Evolutionary conservation across 2,329 filamentous ascomycete species (phyloP), one percentile per base, ranked within the genome.

Genomic region (Zopfia rhizophila): DNA sequence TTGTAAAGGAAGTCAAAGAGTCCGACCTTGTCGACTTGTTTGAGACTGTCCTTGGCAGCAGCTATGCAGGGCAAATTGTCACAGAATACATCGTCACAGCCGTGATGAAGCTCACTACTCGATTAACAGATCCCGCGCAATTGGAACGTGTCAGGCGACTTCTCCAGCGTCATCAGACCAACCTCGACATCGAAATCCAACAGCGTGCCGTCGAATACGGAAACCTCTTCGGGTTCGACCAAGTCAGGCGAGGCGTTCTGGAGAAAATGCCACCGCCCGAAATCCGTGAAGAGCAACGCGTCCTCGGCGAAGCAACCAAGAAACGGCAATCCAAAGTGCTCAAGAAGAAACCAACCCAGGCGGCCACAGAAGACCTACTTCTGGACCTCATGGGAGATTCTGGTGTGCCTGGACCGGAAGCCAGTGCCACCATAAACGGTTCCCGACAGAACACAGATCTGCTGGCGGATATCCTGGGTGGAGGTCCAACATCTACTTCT

Each of bases 191-290:
- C 18, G 94, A 99, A 71, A 89, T 97, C 17, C 95, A 99, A 72
- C 94, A 99, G 73, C 86, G 94, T 69, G 89, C 93, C 4, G 92
- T 96, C 14, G 94, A 99, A 71, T 99, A 97, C 64, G 85, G 87
- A 47, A 97, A 97, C 65, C 80, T 99, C n/a, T 97, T 99, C 63
- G 84, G 84, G 1, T 91, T 91, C 63, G 92, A 99, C 59, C 81
- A 91, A 49, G 89, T 99, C 45, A 86, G 93, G 42, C 84, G 83
- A 48, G 94, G 94, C 46, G 94, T 99, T 3, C 78, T 99, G 8
- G 94, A 99, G 75, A 95, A 94, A 72, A 99, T 99, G 95, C 94
- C 94, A 6, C 85, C 94, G 2, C 94, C 94, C 7, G 93, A 97
- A 71, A 97, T 99, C 65, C 91, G 93, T 57, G 94, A 99, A 69